Evolutionary conservation across 2,329 filamentous ascomycete genomes (phyloP).

Genomic region (Pseudopyricularia cyperi): DNA sequence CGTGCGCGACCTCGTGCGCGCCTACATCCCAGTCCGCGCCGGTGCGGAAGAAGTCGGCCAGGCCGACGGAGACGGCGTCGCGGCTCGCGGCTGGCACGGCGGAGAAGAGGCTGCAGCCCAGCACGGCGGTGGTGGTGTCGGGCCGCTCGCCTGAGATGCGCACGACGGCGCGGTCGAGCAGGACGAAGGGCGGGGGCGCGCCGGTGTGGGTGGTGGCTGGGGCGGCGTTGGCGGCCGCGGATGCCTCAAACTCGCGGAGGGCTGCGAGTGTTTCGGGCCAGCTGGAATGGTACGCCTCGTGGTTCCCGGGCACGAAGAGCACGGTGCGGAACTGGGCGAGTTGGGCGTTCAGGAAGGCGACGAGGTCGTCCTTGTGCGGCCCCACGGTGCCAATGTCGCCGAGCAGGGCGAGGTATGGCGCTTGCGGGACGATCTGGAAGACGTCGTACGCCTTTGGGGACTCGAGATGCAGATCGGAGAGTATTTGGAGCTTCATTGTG

Average conservation of each 20-base stretch:
- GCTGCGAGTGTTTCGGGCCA: constrained; percentile 18
- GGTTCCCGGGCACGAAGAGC: constrained; percentile 41
- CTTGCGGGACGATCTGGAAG: constrained; percentile 31
- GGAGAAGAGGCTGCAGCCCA: constrained; percentile 34
- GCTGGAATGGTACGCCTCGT: constrained; percentile 35
- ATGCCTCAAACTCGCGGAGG: constrained; percentile 19
- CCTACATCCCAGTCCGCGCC: constrained; percentile 21
- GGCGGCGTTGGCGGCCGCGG: constrained; percentile 9
- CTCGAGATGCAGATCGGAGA: constrained; percentile 49
- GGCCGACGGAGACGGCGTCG: constrained; percentile 23
- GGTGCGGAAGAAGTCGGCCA: constrained; percentile 41
- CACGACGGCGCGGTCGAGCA: constrained; percentile 20
- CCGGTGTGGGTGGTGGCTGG: too few species aligned
- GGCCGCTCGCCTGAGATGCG: constrained; percentile 7
- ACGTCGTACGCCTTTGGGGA: constrained; percentile 31
- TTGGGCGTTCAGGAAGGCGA: constrained; percentile 32
- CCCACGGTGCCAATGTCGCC: constrained; percentile 39
- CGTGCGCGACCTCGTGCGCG: constrained; percentile 22
- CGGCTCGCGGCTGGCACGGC: constrained; percentile 22
- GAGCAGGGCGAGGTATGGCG: constrained; percentile 39
- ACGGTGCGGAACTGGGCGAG: constrained; percentile 33
- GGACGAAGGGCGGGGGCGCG: constrained; percentile 25
- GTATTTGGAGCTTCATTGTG: constrained; percentile 25
- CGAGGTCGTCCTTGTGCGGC: constrained; percentile 25
- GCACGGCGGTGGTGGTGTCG: constrained; percentile 13